Conservation (phyloP, 352 stramenopile species). For the Pythium plurisporium region DNA sequence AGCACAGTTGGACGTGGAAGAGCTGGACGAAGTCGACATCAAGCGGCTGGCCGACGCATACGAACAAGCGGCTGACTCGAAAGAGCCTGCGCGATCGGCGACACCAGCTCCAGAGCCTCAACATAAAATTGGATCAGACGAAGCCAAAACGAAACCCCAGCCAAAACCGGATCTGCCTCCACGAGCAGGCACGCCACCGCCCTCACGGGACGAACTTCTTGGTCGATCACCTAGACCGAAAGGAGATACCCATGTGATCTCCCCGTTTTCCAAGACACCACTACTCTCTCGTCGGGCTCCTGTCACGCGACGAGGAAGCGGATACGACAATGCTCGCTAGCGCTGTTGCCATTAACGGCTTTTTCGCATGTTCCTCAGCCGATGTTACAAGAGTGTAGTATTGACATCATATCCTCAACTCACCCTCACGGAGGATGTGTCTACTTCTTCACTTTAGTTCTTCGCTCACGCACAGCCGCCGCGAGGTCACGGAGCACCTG, state of each 20-base stretch:
- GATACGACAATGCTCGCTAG: slow-evolving; percentile 64
- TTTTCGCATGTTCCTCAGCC: neutral
- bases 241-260: slow-evolving; percentile 36
- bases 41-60: slow-evolving; percentile 57
- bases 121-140: too few species aligned
- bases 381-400: neutral
- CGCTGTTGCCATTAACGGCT: too few species aligned
- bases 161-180: neutral
- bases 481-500: slow-evolving; percentile 72
- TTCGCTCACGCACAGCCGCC: slow-evolving; percentile 68
- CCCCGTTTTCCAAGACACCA: slow-evolving; percentile 61
- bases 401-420: neutral
- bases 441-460: slow-evolving; percentile 46
- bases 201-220: slow-evolving; percentile 11
- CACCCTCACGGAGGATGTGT: too few species aligned
- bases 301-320: slow-evolving; percentile 33
- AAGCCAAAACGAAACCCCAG: slow-evolving; percentile 8
- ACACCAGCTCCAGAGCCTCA: neutral
- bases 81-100: neutral
- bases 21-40: slow-evolving; percentile 34
- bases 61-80: slow-evolving; percentile 26
- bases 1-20: slow-evolving; percentile 5
- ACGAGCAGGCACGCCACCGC: slow-evolving; percentile 17
- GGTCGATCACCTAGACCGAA: slow-evolving; percentile 42
- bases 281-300: slow-evolving; percentile 44